These are phyloP conservation scores for Colletotrichum sp. DNA, from an alignment of 2,329 filamentous ascomycete genomes.

Conservation along the genomic window DNA sequence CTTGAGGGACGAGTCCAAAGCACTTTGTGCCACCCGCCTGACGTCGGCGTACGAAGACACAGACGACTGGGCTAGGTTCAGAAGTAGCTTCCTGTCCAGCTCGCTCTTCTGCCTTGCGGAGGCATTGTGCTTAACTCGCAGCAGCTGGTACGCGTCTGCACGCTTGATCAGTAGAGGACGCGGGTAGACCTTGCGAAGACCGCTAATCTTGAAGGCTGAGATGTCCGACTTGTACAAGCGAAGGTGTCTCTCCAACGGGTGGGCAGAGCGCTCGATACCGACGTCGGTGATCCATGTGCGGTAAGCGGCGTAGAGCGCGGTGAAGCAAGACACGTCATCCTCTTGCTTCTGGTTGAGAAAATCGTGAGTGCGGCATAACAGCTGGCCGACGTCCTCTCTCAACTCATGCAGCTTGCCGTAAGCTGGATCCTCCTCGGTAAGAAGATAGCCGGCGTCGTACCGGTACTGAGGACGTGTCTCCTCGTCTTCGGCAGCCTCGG, in stretches of 20 bases:
- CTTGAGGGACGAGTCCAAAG: constrained; percentile 92
- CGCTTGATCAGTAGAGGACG: constrained; percentile 90
- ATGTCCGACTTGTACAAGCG: constrained; percentile 87
- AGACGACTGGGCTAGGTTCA: constrained; percentile 89
- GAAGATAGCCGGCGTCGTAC: constrained; percentile 86
- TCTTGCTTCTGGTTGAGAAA: constrained; percentile 87
- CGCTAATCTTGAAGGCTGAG: constrained; percentile 92
- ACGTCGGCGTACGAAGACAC: constrained; percentile 95
- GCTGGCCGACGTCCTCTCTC: constrained; percentile 78
- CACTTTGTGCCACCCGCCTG: constrained; percentile 88
- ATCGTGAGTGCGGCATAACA: constrained; percentile 82
- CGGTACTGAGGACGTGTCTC: constrained; percentile 85
- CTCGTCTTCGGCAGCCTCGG: constrained; percentile 76
- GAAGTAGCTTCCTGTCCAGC: constrained; percentile 83
- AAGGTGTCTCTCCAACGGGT: constrained; percentile 86
- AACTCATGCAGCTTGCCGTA: constrained; percentile 83
- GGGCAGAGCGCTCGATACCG: constrained; percentile 92
- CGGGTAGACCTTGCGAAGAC: constrained; percentile 89
- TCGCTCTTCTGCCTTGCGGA: constrained; percentile 86
- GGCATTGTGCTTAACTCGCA: constrained; percentile 93
- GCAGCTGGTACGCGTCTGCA: constrained; percentile 92
- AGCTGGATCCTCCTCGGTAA: constrained; percentile 61
- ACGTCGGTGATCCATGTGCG: constrained; percentile 97
- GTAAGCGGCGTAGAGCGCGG: constrained; percentile 89
- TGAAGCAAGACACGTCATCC: constrained; percentile 96